Conservation (phyloP, 2,329 filamentous ascomycete species). For the Orbilia brochopaga region DNA sequence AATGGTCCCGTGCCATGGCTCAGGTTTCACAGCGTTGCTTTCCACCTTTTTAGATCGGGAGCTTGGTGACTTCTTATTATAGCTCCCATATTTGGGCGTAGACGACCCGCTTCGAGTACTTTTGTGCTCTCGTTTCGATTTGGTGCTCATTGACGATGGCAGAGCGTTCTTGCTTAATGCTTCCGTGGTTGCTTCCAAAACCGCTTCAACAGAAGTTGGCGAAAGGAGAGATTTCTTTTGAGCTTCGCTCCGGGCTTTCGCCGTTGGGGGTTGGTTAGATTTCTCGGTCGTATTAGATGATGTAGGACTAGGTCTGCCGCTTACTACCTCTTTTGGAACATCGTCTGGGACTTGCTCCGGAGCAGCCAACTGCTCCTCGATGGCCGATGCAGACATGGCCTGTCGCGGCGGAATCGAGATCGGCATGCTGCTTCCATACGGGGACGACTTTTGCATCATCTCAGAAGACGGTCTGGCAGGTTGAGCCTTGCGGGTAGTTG, state of each 20-base stretch:
- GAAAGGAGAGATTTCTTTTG: conserved; percentile 51
- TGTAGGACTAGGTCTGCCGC: conserved; percentile 51
- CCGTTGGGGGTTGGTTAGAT: conserved; percentile 49
- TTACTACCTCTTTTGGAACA: conserved; percentile 52
- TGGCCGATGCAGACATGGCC: conserved; percentile 25
- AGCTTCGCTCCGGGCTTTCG: conserved; percentile 51
- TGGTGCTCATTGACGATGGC: conserved; percentile 38
- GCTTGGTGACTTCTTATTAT: conserved; percentile 46
- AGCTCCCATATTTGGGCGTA: conserved; percentile 46
- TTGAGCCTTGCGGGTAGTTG: conserved; percentile 8
- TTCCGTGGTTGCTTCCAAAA: conserved; percentile 51
- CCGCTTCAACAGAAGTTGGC: conserved; percentile 52
- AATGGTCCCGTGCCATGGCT: conserved; percentile 43
- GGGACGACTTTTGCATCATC: conserved; percentile 26
- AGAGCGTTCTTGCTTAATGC: conserved; percentile 47
- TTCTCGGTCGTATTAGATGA: conserved; percentile 51
- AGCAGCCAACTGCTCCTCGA: conserved; percentile 42
- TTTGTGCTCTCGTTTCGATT: conserved; percentile 43
- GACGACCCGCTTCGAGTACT: conserved; percentile 44
- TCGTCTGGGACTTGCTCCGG: conserved; percentile 50
- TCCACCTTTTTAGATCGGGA: conserved; percentile 42
- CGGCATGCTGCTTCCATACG: conserved; percentile 43
- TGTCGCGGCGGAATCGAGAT: conserved; percentile 42
- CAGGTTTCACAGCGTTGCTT: conserved; percentile 31
- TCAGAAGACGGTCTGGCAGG: conserved; percentile 23